Evolutionary conservation across 306 rosid genomes (phyloP), one percentile per base, ranked within the genome.

Genomic region (Comarum palustre): DNA sequence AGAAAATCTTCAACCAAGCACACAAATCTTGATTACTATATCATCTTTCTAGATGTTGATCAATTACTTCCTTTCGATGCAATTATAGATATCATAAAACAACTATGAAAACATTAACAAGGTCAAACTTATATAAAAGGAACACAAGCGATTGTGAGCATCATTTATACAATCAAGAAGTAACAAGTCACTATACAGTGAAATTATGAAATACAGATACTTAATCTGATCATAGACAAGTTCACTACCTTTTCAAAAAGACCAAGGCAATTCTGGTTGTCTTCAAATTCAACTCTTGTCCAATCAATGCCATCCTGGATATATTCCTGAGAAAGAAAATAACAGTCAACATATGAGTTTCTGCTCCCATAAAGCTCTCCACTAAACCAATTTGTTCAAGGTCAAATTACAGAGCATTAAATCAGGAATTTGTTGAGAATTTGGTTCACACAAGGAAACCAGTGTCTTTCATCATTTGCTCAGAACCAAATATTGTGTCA

Each of bases 231-330:
- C 29, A 27, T 5, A 17, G 27, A 41, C 58, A 25, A 25, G 50
- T 31, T 10, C 57, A 55, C 20, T 79, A 95, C 99, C 97, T 95
- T 91, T 79, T 95, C 99, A 77, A 95, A 95, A 75, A 95, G 96
- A 79, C 93, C 69, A 50, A 95, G 99, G 83, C 99, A 95, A 67
- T 90, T 93, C 82, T 95, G 97, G 85, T 95, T 95, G 81, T 95
- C 99, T 76, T 95, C 99, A 86, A 95, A 95, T 66, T 91, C 99
- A 83, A 95, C 96, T 87, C 86, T 95, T 71, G 93, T 79, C 99
- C 99, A 95, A 81, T 95, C 99, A 73, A 95, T 95, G 71, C 99
- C 99, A 75, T 91, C 99, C 85, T 91, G 93, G 78, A 95, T 83
- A 75, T 95, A 95, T 86, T 95, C 97, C 99, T 95, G 89, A 74